Evolutionary conservation across 176 grass and related monocot species (phyloP).

Genomic region (Oryza meyeriana): DNA sequence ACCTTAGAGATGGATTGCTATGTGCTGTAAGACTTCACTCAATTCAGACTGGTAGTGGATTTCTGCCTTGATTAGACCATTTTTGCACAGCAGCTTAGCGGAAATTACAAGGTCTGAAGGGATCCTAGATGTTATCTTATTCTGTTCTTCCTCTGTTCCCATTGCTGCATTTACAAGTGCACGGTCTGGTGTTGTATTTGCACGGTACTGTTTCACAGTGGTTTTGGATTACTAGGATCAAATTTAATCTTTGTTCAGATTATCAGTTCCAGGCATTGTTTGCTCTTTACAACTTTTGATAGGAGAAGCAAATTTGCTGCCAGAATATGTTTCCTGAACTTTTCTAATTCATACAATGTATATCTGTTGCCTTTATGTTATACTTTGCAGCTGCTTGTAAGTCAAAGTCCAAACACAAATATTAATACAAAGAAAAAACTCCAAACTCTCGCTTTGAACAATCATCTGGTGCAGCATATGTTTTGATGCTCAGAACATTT

Average conservation of each 20-base stretch:
- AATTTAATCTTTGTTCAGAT: background rate
- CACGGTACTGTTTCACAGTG: background rate
- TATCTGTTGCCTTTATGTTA: background rate
- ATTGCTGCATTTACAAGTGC: background rate
- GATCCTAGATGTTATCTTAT: background rate
- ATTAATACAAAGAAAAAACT: background rate
- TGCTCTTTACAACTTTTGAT: background rate
- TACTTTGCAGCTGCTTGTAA: background rate
- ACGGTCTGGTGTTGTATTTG: background rate
- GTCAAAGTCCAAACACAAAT: background rate
- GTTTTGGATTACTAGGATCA: background rate
- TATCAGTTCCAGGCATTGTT: background rate
- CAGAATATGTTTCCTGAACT: background rate
- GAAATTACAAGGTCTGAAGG: background rate
- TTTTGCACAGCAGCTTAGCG: background rate
- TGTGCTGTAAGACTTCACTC: background rate
- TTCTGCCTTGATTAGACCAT: background rate
- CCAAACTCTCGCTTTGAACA: background rate
- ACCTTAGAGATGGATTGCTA: background rate
- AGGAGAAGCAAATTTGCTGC: background rate
- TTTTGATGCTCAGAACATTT: conserved; percentile 11
- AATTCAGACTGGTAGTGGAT: background rate
- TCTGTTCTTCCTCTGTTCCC: background rate
- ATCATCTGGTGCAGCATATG: background rate
- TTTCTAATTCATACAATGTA: background rate